Evolutionary conservation across 345 rosid genomes (phyloP), one percentile per base, ranked within the genome.

Genomic region (Mercurialis annua): DNA sequence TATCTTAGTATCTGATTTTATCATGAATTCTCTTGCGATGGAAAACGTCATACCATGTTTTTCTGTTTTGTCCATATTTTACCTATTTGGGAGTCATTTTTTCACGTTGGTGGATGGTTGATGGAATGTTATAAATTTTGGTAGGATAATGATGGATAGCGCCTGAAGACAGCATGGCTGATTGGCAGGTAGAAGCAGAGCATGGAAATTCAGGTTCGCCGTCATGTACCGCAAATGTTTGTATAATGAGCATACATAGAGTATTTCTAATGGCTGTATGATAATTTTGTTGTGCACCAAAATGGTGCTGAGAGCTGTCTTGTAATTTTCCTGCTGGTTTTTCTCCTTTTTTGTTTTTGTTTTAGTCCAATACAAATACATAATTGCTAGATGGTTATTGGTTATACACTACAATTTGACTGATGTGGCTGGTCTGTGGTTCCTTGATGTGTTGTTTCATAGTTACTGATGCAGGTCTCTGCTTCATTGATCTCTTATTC

Each of bases 81-180:
- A 9, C n/a, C 6, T 51, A 12, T n/a, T 20, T 65, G 54, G 50
- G 23, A 2, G 24, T 52, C 36, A 23, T 26, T 38, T 10, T 4
- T 26, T 17, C 18, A 20, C 36, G 38, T 51, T 50, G 38, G 21
- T 23, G 48, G 16, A 49, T 33, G 36, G 60, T 36, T 40, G 59
- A 61, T 40, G 46, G 43, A 46, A 20, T 33, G 17, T 46, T 8
- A 18, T 57, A 11, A 29, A n/a, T 67, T 40, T 67, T 65, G 20
- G 31, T 66, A 79, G 85, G 83, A 75, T 62, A 73, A 31, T 77
- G 77, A 67, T 64, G 76, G 55, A 62, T 77, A 58, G 70, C 33
- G 63, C 63, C 31, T 53, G 66, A 53, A 48, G 49, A 54, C 29
- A 55, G 31, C 6, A 20, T 31, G 24, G 27, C 38, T 42, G 44